These are phyloP conservation scores for Claviceps humidiphila DNA, from an alignment of 2,329 filamentous ascomycete species.

Conservation along the genomic window DNA sequence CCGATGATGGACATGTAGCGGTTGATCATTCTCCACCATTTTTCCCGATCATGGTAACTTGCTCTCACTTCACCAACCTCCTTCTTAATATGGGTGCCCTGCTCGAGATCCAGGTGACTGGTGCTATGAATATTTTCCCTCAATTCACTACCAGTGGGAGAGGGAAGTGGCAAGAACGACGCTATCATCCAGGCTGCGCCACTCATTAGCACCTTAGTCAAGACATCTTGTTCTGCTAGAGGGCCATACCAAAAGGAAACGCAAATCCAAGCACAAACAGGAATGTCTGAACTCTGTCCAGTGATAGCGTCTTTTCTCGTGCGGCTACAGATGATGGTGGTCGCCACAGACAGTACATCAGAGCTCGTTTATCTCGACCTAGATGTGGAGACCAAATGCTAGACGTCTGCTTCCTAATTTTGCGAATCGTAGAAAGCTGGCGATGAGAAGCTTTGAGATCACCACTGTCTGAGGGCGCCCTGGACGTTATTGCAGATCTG, in stretches of 20 bases:
- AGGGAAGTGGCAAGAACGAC: conserved; percentile 58
- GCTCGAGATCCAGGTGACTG: conserved; percentile 25
- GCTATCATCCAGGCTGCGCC: conserved; percentile 64
- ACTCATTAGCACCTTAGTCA: conserved; percentile 7
- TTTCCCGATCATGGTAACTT: conserved; percentile 36
- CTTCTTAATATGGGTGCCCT: conserved; percentile 21
- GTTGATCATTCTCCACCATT: conserved; percentile 49
- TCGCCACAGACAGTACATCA: conserved; percentile 53
- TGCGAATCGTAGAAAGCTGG: conserved; percentile 14
- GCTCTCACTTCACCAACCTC: conserved; percentile 26
- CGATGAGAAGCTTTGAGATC: conserved; percentile 23
- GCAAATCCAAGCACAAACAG: conserved; percentile 68
- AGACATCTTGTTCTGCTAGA: neutral
- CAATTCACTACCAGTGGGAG: conserved; percentile 38
- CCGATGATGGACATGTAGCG: conserved; percentile 44
- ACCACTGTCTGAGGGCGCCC: neutral
- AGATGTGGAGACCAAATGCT: conserved; percentile 65
- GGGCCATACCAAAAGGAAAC: conserved; percentile 52
- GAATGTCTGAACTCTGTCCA: conserved; percentile 60
- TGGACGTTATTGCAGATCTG: conserved; percentile 11
- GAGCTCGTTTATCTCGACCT: conserved; percentile 45
- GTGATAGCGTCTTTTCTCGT: conserved; percentile 46
- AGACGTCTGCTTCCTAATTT: conserved; percentile 36
- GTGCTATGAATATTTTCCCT: conserved; percentile 32
- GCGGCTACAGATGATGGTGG: conserved; percentile 54